Conservation (phyloP, 805 yeast genomes). For the Komagataella kurtzmanii region DNA sequence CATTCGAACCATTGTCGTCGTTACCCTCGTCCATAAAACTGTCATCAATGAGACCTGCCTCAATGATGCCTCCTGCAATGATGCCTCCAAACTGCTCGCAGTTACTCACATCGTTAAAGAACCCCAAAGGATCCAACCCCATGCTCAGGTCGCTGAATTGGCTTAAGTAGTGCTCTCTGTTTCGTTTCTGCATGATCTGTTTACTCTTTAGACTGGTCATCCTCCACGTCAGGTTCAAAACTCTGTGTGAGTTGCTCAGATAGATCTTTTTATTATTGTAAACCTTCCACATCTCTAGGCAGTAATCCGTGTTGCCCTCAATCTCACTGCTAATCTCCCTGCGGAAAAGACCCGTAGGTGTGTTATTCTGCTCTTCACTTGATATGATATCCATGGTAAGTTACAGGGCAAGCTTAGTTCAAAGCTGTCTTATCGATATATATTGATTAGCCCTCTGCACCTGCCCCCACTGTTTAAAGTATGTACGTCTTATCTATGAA, state of each 20-base stretch:
- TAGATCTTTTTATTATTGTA: conserved; percentile 19
- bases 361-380: not conserved
- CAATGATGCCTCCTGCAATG: not conserved
- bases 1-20: not conserved
- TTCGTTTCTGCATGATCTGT: not conserved
- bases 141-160: not conserved
- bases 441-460: not conserved
- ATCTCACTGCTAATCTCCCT: not conserved
- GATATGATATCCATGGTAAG: not conserved
- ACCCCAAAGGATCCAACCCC: not conserved
- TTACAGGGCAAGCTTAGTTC: not conserved
- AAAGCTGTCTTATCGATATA: not conserved
- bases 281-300: conserved; percentile 20
- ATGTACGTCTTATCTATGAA: not conserved
- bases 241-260: conserved; percentile 19
- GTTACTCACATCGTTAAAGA: not conserved
- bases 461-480: not conserved
- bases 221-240: conserved; percentile 22
- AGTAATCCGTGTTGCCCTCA: not conserved
- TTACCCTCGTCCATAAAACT: not conserved
- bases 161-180: not conserved
- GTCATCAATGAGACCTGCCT: not conserved
- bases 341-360: not conserved
- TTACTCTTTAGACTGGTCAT: not conserved
- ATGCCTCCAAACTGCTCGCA: not conserved